phyloP scores from a whole-genome alignment of 345 rosid genomes.

The Acer yangbiense region DNA sequence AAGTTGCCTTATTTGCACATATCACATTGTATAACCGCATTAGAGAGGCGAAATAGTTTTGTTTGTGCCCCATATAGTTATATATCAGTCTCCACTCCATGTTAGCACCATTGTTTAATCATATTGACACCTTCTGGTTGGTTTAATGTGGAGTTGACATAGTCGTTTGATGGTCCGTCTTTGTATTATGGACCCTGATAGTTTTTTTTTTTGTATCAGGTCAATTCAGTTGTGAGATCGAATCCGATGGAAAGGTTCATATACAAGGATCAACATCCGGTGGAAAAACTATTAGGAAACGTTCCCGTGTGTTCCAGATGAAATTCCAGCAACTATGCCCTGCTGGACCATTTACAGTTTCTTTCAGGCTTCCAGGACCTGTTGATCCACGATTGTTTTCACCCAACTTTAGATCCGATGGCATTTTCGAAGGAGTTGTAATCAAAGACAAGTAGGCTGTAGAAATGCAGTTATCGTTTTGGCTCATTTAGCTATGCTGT shows the following conservation, averaged over 20 bases:
- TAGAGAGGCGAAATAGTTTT: background rate
- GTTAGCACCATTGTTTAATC: background rate
- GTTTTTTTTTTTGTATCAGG: slow-evolving; percentile 37
- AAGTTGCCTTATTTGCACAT: background rate
- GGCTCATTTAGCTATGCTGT: background rate
- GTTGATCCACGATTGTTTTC: slow-evolving; percentile 71
- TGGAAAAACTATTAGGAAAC: slow-evolving; percentile 39
- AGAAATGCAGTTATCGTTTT: background rate
- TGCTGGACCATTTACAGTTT: slow-evolving; percentile 53
- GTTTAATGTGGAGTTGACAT: background rate
- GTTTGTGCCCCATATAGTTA: background rate
- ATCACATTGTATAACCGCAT: background rate
- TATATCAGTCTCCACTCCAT: background rate
- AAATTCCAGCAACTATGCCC: slow-evolving; percentile 47
- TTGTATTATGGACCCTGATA: background rate
- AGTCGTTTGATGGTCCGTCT: background rate
- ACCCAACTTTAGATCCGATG: slow-evolving; percentile 60
- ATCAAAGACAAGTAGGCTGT: slow-evolving; percentile 32
- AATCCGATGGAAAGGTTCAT: slow-evolving; percentile 54
- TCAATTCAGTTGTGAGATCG: slow-evolving; percentile 61
- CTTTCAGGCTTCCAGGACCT: slow-evolving; percentile 71
- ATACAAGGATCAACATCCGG: slow-evolving; percentile 47
- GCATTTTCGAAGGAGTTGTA: slow-evolving; percentile 67
- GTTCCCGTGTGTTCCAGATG: slow-evolving; percentile 44
- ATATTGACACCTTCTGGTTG: background rate